Evolutionary conservation across 495 filamentous ascomycete genomes (phyloP).

Genomic region (Trichoderma orchidacearum): DNA sequence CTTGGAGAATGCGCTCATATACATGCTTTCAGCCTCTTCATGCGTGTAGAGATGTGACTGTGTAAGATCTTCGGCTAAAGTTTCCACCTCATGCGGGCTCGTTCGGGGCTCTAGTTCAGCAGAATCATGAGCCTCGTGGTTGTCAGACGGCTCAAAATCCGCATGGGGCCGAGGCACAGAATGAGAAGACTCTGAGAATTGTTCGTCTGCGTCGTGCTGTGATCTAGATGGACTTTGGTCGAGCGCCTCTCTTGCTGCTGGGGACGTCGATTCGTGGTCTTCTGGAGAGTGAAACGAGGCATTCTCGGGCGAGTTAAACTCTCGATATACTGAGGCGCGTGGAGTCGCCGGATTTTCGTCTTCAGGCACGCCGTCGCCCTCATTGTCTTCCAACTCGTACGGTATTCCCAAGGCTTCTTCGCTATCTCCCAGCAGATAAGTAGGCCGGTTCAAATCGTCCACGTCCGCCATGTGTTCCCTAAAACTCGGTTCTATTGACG

Average conservation of each 20-base stretch:
- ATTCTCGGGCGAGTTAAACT: slow-evolving; percentile 2
- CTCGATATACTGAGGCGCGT: slow-evolving; percentile 23
- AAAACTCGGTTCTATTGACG: not conserved
- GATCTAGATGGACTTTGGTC: not conserved
- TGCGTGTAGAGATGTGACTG: slow-evolving; percentile 75
- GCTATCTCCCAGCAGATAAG: slow-evolving; percentile 19
- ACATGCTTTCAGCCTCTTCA: slow-evolving; percentile 92
- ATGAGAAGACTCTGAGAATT: not conserved
- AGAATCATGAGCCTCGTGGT: not conserved
- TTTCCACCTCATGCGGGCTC: slow-evolving; percentile 5
- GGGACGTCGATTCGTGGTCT: not conserved
- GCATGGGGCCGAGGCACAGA: not conserved
- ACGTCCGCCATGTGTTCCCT: not conserved
- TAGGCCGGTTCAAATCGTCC: slow-evolving; percentile 5
- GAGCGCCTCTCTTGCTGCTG: not conserved
- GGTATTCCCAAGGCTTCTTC: slow-evolving; percentile 37
- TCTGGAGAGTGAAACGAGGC: not conserved
- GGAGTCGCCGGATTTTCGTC: slow-evolving; percentile 18
- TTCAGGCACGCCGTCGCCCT: not conserved
- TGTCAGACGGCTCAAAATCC: not conserved
- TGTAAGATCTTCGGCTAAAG: slow-evolving; percentile 34
- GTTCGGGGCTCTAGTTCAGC: not conserved
- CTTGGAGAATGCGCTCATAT: slow-evolving; percentile 53
- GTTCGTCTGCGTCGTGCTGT: not conserved
- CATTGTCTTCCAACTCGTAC: slow-evolving; percentile 20